Base-by-base conservation (phyloP, 441 rosid species). In the Breynia disticha region DNA sequence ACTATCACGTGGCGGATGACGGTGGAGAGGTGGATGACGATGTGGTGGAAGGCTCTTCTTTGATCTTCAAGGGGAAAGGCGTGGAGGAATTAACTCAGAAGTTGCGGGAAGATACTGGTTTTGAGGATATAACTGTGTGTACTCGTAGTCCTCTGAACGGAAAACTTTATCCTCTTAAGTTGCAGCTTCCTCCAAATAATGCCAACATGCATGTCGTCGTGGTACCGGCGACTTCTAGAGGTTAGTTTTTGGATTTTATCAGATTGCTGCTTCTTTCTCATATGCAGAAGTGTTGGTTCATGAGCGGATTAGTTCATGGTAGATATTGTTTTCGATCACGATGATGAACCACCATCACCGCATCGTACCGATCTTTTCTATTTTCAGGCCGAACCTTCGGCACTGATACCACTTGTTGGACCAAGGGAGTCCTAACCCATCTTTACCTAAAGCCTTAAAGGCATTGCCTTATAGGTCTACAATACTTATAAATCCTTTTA, bases 141-240 rank as follows among this genome's bases (percentile, higher is more conserved):
- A 76, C 88, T 47, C 84, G 85, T 1, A 87, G 86, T 70, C 98
- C 93, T 4, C 69, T 90, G 72, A 80, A 90, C 66, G 87, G 79
- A 48, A 74, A 80, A 71, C 87, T 90, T 63, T 80, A 64, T 65
- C 95, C 96, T 3, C 87, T 87, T 52, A 79, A 83, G 45, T 75
- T 90, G 62, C 96, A 80, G 69, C 96, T 90, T 64, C 98, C 98
- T 35, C 98, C 96, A 20, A 87, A 85, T 71, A 82, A 68, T 42
- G 68, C 84, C 4, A 77, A 82, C 61, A 57, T 90, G 81, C 88
- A 76, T 62, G 93, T 91, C 24, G 55, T 87, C 22, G 65, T 87
- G 2, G 75, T 83, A 19, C 78, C 76, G 1, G 52, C 76, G 2
- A 68, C 75, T 0, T 77, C 88, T 15, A 63, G 71, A 72, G 73